Base-by-base conservation (phyloP, 371 early-diverging fungal genomes). In the Lichtheimia ornata region DNA sequence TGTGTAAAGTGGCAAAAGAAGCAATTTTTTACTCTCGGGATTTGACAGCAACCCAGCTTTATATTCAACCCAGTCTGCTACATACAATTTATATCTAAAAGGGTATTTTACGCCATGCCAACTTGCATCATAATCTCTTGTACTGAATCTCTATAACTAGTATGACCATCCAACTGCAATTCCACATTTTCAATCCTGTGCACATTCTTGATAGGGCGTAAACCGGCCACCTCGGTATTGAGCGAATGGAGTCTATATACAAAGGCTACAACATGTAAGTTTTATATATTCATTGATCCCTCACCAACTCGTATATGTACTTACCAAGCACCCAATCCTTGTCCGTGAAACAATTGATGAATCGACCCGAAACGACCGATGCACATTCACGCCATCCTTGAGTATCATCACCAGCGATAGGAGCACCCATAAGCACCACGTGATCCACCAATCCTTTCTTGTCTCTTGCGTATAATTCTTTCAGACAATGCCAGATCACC, bases 251-350 rank as follows among this genome's bases (percentile, higher is more conserved):
- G 82, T 66, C 71, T 91, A 80, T 76, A 95, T 67, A 85, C 91
- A 86, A 78, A 92, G 44, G 72, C 95, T 65, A 42, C 15, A 17
- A 15, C 20, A 52, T 20, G 3, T 41, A 28, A 51, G 55, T 18
- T 9, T 9, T 41, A n/a, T n/a, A n/a, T 18, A 22, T 55, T 41
- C 25, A 22, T 54, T 22, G 35, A 54, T 40, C 7, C 17, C 12
- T 47, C 25, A 30, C 24, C 7, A 35, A 50, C 28, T 5, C 5
- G 27, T 44, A 17, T 13, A 1, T n/a, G 22, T 3, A 18, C 56
- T 59, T 87, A 43, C 90, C 87, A 20, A 98, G 85, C 0, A 98
- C 88, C 86, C 93, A 92, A 69, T 98, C 99, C 67, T 91, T 90
- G 12, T 82, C 71, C 44, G 91, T 80, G 71, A 93, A 97, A 2